Conservation (phyloP, 345 rosid genomes). For the Salix purpurea region DNA sequence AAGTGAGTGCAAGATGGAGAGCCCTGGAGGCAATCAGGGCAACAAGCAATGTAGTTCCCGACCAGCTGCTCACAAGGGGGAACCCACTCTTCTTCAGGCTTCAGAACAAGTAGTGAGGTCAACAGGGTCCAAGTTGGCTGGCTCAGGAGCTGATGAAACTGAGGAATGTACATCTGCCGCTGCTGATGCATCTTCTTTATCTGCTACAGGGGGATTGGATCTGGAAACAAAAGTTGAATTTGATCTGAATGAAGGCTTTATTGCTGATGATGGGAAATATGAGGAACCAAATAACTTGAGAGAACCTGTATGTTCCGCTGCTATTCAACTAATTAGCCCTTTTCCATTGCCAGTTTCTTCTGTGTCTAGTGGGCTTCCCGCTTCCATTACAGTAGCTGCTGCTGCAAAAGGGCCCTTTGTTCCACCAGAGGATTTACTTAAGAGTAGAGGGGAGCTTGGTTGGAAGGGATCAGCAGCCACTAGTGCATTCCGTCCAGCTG, state of each 20-base stretch:
- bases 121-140: constrained; percentile 30
- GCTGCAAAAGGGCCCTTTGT: constrained; percentile 87
- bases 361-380: constrained; percentile 42
- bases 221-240: constrained; percentile 63
- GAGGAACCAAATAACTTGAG: constrained; percentile 39
- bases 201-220: constrained; percentile 33
- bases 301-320: constrained; percentile 32
- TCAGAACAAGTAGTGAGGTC: constrained; percentile 28
- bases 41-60: constrained; percentile 17
- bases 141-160: constrained; percentile 39
- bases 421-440: constrained; percentile 65
- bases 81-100: constrained; percentile 20
- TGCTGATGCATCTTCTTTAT: constrained; percentile 21
- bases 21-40: constrained; percentile 20
- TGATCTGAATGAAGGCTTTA: constrained; percentile 82
- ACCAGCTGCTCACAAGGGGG: constrained; percentile 13
- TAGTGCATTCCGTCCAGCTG: constrained; percentile 97
- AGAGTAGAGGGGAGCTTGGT: constrained; percentile 64
- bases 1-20: constrained; percentile 32
- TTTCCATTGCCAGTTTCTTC: constrained; percentile 45
- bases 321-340: constrained; percentile 37
- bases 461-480: constrained; percentile 99
- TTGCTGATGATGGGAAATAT: constrained; percentile 48
- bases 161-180: constrained; percentile 39
- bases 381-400: constrained; percentile 75